These are phyloP conservation scores for Oryza nivara DNA, from an alignment of 176 grass and related monocot genomes.

Conservation along the genomic window DNA sequence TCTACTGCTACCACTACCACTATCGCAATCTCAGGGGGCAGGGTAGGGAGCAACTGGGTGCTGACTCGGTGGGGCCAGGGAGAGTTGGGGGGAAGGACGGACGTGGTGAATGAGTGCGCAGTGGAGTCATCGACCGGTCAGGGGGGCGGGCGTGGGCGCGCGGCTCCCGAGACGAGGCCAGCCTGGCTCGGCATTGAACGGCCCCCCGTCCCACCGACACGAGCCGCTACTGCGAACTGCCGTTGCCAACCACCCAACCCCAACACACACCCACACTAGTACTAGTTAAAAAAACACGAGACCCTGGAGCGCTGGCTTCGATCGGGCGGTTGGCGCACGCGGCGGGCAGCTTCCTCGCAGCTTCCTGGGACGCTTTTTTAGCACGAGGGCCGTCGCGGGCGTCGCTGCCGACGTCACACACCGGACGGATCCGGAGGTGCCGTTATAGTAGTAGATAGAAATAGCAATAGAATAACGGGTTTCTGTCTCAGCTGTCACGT, in stretches of 20 bases:
- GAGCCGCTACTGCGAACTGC: constrained; percentile 36
- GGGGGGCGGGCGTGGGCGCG: constrained; percentile 2
- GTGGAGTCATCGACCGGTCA: not conserved
- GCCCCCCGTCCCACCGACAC: constrained; percentile 48
- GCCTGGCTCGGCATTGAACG: constrained; percentile 35
- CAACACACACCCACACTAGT: not conserved
- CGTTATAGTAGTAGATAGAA: too few relatives aligned
- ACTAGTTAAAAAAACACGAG: too few relatives aligned
- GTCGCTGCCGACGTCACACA: not conserved
- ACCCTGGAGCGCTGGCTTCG: not conserved
- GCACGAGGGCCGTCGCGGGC: constrained; percentile 20
- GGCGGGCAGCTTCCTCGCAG: constrained; percentile 53
- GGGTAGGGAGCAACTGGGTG: not conserved
- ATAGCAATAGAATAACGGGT: not conserved
- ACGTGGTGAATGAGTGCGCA: not conserved
- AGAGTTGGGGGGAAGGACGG: not conserved
- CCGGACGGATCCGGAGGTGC: not conserved
- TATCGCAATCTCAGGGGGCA: not conserved
- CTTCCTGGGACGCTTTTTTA: constrained; percentile 48
- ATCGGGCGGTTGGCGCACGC: constrained; percentile 18
- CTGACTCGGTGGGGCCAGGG: not conserved
- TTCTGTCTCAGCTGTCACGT: not conserved
- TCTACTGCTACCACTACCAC: too few relatives aligned
- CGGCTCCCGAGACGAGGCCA: constrained; percentile 38
- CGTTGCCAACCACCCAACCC: not conserved